Evolutionary conservation across 2,329 filamentous ascomycete genomes (phyloP).

Genomic region (Gaeumannomyces tritici): DNA sequence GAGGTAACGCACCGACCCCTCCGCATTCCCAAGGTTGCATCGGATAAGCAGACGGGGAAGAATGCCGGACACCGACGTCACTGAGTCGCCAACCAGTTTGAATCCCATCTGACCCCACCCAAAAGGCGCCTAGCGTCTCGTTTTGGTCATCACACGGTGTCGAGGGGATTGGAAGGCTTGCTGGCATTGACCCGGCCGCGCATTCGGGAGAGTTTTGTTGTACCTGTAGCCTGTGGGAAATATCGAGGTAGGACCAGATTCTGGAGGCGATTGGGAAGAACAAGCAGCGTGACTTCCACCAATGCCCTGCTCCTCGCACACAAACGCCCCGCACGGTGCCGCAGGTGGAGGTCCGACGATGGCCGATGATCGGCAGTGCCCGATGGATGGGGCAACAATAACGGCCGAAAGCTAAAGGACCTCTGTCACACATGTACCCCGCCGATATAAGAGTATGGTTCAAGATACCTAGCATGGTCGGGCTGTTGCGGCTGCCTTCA

Average conservation of each 20-base stretch:
- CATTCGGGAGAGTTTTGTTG: too few species aligned
- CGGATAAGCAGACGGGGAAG: slow-evolving; percentile 34
- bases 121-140: background rate
- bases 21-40: slow-evolving; percentile 23
- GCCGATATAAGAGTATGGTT: background rate
- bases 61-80: background rate
- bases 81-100: background rate
- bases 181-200: too few species aligned
- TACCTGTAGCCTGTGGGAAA: too few species aligned
- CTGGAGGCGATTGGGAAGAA: too few species aligned
- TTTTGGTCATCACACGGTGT: too few species aligned
- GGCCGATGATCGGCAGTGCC: background rate
- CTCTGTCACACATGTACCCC: too few species aligned
- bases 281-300: too few species aligned
- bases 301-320: too few species aligned
- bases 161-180: too few species aligned
- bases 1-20: background rate
- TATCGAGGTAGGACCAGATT: too few species aligned
- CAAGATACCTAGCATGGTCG: too few species aligned
- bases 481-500: too few species aligned
- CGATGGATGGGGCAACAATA: background rate
- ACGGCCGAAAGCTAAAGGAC: background rate
- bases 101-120: background rate
- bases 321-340: background rate
- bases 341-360: background rate